phyloP scores from a whole-genome alignment of 2,329 filamentous ascomycete species.

The Fusarium aywerte region DNA sequence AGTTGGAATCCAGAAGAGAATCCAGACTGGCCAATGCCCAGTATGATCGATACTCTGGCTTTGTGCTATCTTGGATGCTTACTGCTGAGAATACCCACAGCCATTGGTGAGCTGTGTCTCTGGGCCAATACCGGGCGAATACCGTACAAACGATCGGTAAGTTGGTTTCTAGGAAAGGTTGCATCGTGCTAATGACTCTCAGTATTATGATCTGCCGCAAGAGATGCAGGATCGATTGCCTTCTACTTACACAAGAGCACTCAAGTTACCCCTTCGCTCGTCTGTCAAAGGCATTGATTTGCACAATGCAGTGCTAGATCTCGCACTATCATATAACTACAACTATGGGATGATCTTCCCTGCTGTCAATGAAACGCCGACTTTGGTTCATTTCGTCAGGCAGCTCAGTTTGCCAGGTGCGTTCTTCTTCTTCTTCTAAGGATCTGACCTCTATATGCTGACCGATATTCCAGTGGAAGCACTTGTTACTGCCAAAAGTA shows the following conservation, averaged over 20 bases:
- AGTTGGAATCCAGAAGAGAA: constrained; percentile 59
- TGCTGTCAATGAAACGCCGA: constrained; percentile 73
- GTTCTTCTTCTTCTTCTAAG: constrained; percentile 41
- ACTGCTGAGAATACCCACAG: constrained; percentile 79
- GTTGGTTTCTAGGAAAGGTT: constrained; percentile 37
- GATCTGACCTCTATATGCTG: constrained; percentile 31
- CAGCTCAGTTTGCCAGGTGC: constrained; percentile 79
- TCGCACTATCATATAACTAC: constrained; percentile 71
- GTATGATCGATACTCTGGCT: constrained; percentile 77
- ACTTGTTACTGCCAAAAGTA: constrained; percentile 51
- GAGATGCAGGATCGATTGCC: constrained; percentile 75
- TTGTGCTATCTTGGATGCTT: constrained; percentile 84
- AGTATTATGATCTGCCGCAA: constrained; percentile 68
- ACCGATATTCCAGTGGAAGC: constrained; percentile 63
- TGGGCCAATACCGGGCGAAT: constrained; percentile 77
- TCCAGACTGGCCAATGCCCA: constrained; percentile 68
- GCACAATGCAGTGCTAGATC: constrained; percentile 70
- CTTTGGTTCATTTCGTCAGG: constrained; percentile 76
- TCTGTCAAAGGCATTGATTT: constrained; percentile 66
- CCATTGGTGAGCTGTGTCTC: constrained; percentile 74
- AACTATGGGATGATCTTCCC: constrained; percentile 80
- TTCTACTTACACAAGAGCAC: constrained; percentile 65
- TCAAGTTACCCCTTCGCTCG: constrained; percentile 62
- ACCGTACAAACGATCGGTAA: constrained; percentile 75
- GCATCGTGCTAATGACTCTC: background rate